Evolutionary conservation across 371 early-diverging fungal species (phyloP), one percentile per base, ranked within the genome.

Genomic region (Apophysomyces trapeziformis): DNA sequence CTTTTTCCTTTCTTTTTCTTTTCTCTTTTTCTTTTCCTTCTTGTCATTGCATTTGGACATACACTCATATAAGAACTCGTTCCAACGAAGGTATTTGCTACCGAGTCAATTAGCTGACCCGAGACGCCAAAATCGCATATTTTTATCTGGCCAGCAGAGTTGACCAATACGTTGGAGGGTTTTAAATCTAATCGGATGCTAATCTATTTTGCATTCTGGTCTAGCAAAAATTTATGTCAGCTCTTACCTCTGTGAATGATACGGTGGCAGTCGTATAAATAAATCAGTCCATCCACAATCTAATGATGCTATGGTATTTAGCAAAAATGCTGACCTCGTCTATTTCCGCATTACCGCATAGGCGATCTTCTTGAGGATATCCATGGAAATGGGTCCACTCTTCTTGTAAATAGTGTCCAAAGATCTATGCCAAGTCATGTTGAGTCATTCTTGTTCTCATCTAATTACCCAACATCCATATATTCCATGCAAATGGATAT

Each of bases 81-180:
- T n/a, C 94, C 94, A 13, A 90, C 91, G 84, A 92, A 92, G 7
- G 93, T 92, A 61, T 90, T 88, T 21, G 91, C 93, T 36, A 91
- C 83, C 18, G 91, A 88, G 75, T 91, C 64, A 69, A 89, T 86
- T 14, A 89, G 65, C 70, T 89, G 84, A 26, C 90, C 90, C 41
- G 89, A 87, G 21, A 94, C 92, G 38, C 93, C 93, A 77, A 94
- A 94, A 73, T 94, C 94, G 64, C 91, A 91, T 44, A 94, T 84
- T 74, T 94, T 94, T 68, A 94, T 85, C 73, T 89, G 76, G 58
- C 94, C 94, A 38, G 75, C 72, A 57, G 91, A 86, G 72, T 86
- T 89, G 59, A 90, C 74, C 38, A 91, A 80, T 47, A 92, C 87
- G 68, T 92, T 92, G 70, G 85, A 86, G 7, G 92, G 91, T 68